A percentile compares a stretch with the other conserved stretches of the same genome.
phyloP scores from a whole-genome alignment of 805 yeast species.

The Nadsonia fulvescens region DNA sequence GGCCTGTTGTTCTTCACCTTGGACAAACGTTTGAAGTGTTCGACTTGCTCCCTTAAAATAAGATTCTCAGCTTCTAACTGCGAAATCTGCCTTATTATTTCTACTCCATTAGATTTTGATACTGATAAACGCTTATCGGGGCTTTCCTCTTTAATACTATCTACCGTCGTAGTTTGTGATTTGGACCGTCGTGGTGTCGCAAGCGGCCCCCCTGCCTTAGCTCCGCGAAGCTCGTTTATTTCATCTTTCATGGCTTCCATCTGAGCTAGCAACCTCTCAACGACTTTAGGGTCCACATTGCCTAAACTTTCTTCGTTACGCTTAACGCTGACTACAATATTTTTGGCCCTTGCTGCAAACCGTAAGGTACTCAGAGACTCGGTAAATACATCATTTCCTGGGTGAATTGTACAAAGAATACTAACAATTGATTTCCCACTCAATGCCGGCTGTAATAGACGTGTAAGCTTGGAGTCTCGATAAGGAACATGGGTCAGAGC shows the following conservation, averaged over 20 bases:
- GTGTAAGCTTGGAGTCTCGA: constrained; percentile 80
- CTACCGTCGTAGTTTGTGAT: constrained; percentile 18
- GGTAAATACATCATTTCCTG: constrained; percentile 40
- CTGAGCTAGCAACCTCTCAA: constrained; percentile 38
- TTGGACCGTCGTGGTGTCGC: too few relatives aligned
- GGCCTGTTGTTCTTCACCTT: constrained; percentile 2
- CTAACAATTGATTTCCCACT: constrained; percentile 75
- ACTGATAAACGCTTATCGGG: background rate
- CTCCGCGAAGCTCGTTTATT: constrained; percentile 22
- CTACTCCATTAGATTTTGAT: constrained; percentile 2
- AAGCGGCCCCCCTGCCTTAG: too few relatives aligned
- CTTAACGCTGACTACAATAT: constrained; percentile 52
- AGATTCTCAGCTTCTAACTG: constrained; percentile 45
- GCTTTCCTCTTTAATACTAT: constrained; percentile 5
- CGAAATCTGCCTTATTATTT: constrained; percentile 18
- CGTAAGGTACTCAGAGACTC: constrained; percentile 79
- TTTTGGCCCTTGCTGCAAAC: constrained; percentile 87
- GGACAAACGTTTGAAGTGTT: constrained; percentile 37
- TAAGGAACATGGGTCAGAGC: constrained; percentile 84
- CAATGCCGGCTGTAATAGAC: constrained; percentile 79
- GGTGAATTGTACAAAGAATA: constrained; percentile 68
- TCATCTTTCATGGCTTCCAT: constrained; percentile 45
- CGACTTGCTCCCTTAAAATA: constrained; percentile 46
- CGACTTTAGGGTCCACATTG: constrained; percentile 29
- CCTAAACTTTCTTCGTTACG: constrained; percentile 20